Evolutionary conservation across 768 basidiomycete genomes (phyloP), one percentile per base, ranked within the genome.

Genomic region (Saitozyma sp.): DNA sequence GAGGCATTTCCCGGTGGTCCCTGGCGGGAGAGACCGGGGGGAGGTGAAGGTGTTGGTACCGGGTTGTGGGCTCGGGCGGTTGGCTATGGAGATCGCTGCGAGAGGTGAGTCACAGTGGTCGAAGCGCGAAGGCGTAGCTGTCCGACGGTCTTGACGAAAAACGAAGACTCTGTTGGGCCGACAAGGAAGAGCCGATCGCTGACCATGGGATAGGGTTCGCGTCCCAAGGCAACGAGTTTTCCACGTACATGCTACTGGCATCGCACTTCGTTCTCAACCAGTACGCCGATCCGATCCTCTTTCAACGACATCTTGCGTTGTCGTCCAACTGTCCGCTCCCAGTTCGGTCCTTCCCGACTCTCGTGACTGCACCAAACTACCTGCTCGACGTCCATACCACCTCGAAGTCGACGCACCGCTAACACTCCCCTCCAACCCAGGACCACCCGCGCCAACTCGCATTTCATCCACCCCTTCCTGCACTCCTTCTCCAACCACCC

Each of bases 221-320:
- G 1, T 92, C 89, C 66, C 93, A 95, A 78, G 93, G 90, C 19
- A 96, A 96, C 75, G 94, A 98, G 79, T 96, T 96, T 76, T 92
- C 91, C 40, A 89, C 94, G 67, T 92, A 91, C 79, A 95, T 94
- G 92, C 84, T 98, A 11, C 85, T 97, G 6, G 83, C 89, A 2
- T 96, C 94, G 5, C 88, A 88, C 74, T 90, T 89, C 76, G 86
- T 96, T 17, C 82, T 97, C 54, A 98, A 97, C 75, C 85, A 84
- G 92, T 92, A 69, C 9, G 84, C 29, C 29, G 29, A 29, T 29
- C 29, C 29, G 29, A 29, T 29, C 29, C 29, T 29, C 29, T 29
- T 29, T 29, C 29, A 5, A 29, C 29, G 29, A 29, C 29, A 29
- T 29, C 29, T 29, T 29, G 29, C 29, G 29, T 29, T 5, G 29